Conservation (phyloP, 163 green algal genomes). For the Trebouxiophyceae sp. region DNA sequence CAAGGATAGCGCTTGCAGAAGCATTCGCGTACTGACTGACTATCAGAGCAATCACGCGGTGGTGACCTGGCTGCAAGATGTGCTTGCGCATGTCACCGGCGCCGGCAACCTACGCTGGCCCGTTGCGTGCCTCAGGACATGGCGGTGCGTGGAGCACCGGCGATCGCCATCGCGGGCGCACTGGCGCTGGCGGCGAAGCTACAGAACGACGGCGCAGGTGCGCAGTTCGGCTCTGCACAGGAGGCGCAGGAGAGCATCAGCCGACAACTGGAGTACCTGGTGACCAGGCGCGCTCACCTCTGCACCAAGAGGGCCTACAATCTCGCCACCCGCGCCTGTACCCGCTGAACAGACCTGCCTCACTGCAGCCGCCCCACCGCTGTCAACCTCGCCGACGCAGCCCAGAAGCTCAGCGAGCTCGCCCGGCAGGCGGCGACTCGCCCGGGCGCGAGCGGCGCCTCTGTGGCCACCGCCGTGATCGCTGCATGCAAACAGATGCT, state of each 20-base stretch:
- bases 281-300: conserved; percentile 83
- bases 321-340: not conserved
- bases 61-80: not conserved
- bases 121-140: conserved; percentile 63
- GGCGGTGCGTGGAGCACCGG: conserved; percentile 90
- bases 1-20: no score
- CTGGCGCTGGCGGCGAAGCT: conserved; percentile 72
- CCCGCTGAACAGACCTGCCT: not conserved
- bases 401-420: conserved; percentile 51
- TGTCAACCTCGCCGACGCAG: conserved; percentile 90
- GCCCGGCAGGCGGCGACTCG: conserved; percentile 27
- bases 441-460: conserved; percentile 25
- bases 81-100: conserved; percentile 5
- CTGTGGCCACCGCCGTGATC: conserved; percentile 58
- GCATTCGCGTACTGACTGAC: no score
- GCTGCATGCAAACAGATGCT: conserved; percentile 70
- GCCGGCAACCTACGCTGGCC: not conserved
- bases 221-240: conserved; percentile 33
- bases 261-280: conserved; percentile 71
- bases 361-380: conserved; percentile 82
- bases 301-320: not conserved
- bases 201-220: conserved; percentile 19
- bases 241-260: conserved; percentile 38
- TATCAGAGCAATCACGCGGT: not conserved
- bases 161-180: conserved; percentile 87